phyloP scores from a whole-genome alignment of 2,329 filamentous ascomycete species.

The Dothideomycetidae sp. region DNA sequence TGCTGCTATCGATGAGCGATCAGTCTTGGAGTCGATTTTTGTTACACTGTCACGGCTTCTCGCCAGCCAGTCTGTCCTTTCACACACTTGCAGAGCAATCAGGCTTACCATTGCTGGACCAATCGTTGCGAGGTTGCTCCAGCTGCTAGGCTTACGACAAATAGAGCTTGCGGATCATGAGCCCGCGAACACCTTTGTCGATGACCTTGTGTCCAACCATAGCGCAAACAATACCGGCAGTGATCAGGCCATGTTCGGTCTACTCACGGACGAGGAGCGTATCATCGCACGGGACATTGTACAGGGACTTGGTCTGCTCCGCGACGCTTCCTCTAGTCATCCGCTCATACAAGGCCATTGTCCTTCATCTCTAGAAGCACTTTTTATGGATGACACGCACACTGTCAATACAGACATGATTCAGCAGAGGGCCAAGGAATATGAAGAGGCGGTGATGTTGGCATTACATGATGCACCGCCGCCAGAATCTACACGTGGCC shows the following conservation, averaged over 20 bases:
- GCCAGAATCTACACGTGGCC: no score
- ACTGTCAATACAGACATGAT: neutral
- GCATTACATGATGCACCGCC: neutral
- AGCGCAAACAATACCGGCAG: neutral
- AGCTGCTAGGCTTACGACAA: neutral
- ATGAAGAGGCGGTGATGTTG: neutral
- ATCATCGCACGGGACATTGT: neutral
- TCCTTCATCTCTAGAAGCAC: neutral
- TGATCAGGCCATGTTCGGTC: neutral
- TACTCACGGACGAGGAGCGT: neutral
- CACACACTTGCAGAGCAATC: neutral
- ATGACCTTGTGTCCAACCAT: neutral
- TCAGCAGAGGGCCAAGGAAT: neutral
- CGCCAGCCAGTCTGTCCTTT: neutral
- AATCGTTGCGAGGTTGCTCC: neutral
- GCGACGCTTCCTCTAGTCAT: neutral
- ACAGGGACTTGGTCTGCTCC: neutral
- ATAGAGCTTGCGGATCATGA: neutral
- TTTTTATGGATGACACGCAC: neutral
- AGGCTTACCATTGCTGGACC: neutral
- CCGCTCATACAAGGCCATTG: neutral
- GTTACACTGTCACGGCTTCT: neutral
- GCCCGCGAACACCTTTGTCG: neutral
- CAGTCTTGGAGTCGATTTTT: neutral
- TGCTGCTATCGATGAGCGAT: neutral